Evolutionary conservation across 2,329 filamentous ascomycete genomes (phyloP).

Genomic region (Alternaria postmessia): DNA sequence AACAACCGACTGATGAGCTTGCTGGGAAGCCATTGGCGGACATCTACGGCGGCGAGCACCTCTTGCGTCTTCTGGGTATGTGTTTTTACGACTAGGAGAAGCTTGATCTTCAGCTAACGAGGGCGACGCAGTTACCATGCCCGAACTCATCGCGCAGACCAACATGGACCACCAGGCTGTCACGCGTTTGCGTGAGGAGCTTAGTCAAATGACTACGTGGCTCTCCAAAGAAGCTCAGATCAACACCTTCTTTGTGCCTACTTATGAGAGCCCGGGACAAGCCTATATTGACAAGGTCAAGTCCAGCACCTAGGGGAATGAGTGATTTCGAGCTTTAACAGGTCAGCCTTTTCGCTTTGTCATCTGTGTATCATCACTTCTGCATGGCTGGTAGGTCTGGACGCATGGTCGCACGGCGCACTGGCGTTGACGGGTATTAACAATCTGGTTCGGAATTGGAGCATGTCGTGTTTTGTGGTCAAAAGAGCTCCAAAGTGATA

Average conservation of each 20-base stretch:
- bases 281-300: conserved; percentile 76
- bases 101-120: neutral
- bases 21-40: conserved; percentile 77
- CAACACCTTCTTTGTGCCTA: conserved; percentile 76
- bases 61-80: conserved; percentile 87
- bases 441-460: neutral
- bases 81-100: conserved; percentile 6
- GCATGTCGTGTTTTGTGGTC: neutral
- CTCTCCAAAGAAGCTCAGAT: conserved; percentile 73
- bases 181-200: conserved; percentile 85
- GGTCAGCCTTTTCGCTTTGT: neutral
- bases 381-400: conserved; percentile 19
- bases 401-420: conserved; percentile 20
- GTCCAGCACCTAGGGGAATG: conserved; percentile 32
- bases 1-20: conserved; percentile 66
- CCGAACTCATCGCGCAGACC: conserved; percentile 93
- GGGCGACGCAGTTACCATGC: conserved; percentile 75
- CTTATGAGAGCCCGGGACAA: conserved; percentile 76
- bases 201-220: conserved; percentile 87
- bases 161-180: conserved; percentile 97
- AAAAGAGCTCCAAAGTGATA: neutral
- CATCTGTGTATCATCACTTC: conserved; percentile 21
- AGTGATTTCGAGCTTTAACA: neutral
- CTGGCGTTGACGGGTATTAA: conserved; percentile 14
- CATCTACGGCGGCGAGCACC: conserved; percentile 91